phyloP scores from a whole-genome alignment of 345 rosid genomes.

The Eutrema heterophyllum region DNA sequence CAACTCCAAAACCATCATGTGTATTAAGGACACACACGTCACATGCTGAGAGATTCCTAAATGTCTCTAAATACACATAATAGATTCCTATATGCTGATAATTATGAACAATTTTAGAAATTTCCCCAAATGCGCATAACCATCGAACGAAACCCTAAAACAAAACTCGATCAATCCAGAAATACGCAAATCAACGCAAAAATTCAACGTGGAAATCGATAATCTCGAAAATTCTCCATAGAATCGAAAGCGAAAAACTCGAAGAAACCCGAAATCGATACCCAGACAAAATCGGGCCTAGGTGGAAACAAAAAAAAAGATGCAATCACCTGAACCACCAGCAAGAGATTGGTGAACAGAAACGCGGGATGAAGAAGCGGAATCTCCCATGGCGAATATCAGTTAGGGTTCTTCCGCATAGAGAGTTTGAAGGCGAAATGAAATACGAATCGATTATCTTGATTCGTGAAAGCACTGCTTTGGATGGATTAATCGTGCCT shows the following conservation, averaged over 20 bases:
- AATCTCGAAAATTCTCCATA: background rate
- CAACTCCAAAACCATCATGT: background rate
- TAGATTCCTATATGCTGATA: too few relatives aligned
- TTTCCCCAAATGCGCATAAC: background rate
- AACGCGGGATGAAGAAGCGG: slow-evolving; percentile 33
- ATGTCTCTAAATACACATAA: background rate
- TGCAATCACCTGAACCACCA: slow-evolving; percentile 53
- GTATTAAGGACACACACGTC: background rate
- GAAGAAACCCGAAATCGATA: background rate
- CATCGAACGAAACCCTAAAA: background rate
- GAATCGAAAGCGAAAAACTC: background rate
- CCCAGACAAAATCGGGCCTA: background rate
- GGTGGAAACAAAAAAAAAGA: background rate
- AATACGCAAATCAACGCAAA: background rate
- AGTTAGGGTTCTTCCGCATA: slow-evolving; percentile 29
- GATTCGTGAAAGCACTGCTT: background rate
- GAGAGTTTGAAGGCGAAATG: background rate
- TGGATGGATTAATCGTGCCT: slow-evolving; percentile 10
- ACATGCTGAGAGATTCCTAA: background rate
- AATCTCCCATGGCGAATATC: slow-evolving; percentile 49
- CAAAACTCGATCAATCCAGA: background rate
- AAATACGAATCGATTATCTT: background rate
- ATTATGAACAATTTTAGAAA: background rate
- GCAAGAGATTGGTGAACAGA: slow-evolving; percentile 78
- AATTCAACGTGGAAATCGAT: background rate